Conservation (phyloP, 2,329 filamentous ascomycete genomes). For the Aspergillus amoenus region DNA sequence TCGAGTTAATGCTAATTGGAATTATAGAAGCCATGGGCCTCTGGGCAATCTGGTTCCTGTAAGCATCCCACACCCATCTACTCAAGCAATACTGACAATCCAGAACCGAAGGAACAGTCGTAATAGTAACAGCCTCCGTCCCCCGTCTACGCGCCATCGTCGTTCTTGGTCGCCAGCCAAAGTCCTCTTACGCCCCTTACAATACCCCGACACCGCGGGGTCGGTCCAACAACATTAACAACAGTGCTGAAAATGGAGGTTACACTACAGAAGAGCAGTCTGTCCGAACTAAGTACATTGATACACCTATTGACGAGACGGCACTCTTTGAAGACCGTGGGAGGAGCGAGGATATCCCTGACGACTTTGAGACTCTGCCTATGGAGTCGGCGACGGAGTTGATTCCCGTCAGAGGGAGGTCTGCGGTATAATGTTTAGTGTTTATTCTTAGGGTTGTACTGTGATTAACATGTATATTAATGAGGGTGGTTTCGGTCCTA, state of each 20-base stretch:
- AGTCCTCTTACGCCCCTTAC: background rate
- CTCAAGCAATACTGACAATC: background rate
- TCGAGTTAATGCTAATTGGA: no score
- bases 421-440: background rate
- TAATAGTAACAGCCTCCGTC: constrained; percentile 5
- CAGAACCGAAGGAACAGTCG: constrained; percentile 7
- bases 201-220: background rate
- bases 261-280: no score
- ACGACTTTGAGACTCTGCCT: background rate
- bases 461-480: no score
- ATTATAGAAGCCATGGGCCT: background rate
- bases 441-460: background rate
- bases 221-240: background rate
- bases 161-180: background rate
- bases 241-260: no score
- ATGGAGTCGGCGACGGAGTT: background rate
- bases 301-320: background rate
- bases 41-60: constrained; percentile 8
- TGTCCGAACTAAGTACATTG: rapidly evolving
- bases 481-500: no score
- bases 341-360: background rate
- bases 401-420: background rate
- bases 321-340: background rate
- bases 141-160: constrained; percentile 6
- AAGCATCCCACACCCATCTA: background rate